Evolutionary conservation across 1,284 basidiomycete genomes (phyloP).

Genomic region (Sporisorium graminicola): DNA sequence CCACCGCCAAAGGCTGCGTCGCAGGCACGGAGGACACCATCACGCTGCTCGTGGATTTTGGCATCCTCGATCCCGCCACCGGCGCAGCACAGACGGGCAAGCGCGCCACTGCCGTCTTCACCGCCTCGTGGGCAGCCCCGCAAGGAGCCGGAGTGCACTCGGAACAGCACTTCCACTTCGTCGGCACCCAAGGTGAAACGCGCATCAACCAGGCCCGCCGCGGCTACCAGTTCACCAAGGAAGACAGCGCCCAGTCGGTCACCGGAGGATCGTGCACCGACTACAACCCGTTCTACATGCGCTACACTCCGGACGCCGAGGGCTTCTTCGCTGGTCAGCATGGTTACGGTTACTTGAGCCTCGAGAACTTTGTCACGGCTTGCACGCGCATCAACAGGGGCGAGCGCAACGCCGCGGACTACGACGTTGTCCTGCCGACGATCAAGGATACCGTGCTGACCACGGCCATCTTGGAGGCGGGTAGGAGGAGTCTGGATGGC

Average conservation of each 20-base stretch:
- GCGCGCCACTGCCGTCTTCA: constrained; percentile 84
- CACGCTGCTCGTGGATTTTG: constrained; percentile 92
- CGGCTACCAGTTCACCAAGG: constrained; percentile 87
- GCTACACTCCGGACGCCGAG: constrained; percentile 88
- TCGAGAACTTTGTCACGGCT: constrained; percentile 87
- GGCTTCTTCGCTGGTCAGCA: constrained; percentile 93
- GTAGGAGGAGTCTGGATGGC: constrained; percentile 87
- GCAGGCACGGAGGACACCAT: constrained; percentile 91
- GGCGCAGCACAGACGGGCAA: constrained; percentile 73
- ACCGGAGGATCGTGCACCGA: constrained; percentile 61
- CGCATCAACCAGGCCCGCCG: constrained; percentile 91
- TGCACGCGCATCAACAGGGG: constrained; percentile 77
- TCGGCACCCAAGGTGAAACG: constrained; percentile 79
- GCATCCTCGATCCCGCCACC: constrained; percentile 77
- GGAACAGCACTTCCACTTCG: constrained; percentile 83
- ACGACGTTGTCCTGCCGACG: constrained; percentile 85
- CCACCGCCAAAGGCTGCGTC: constrained; percentile 86
- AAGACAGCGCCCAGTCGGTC: constrained; percentile 84
- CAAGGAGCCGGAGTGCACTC: constrained; percentile 77
- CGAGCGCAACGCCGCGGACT: constrained; percentile 76
- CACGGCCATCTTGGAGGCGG: constrained; percentile 90
- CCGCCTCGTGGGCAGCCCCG: constrained; percentile 75
- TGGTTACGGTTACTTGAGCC: constrained; percentile 88
- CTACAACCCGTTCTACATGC: constrained; percentile 94
- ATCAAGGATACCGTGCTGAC: constrained; percentile 88